Evolutionary conservation across 306 rosid species (phyloP), one percentile per base, ranked within the genome.

Genomic region (Acacia confusa): DNA sequence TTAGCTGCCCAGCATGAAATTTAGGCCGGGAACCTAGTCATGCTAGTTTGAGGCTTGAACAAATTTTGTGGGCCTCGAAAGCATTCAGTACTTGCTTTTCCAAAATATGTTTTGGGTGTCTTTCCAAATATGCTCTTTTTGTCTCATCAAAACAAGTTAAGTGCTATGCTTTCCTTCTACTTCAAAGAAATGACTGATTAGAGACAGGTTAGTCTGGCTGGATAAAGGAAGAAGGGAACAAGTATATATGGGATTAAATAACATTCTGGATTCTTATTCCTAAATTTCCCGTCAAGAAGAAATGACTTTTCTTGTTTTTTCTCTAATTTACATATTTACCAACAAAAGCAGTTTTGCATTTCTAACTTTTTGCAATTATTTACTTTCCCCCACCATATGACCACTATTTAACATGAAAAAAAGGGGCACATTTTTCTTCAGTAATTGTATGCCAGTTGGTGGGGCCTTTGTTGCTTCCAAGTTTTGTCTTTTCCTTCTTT

Each of bases 351-450:
- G 13, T 78, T 48, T 67, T 36, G 40, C 27, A 4, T 40, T 27
- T 71, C 38, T 34, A 4, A 32, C 64, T 60, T 60, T 25, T 60
- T 25, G 58, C 58, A 1, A 52, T 52, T 60, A 44, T 67, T 15
- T 20, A 4, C 24, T 22, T 41, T 24, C 3, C 63, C 22, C 22
- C 20, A 30, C 22, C 11, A 19, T 22, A 15, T 36, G 67, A 12
- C 48, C 55, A 72, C 41, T 78, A 24, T 72, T 60, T 67, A 20
- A 69, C 67, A 8, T 22, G 16, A 34, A 27, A 38, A 38, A 32
- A n/a, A 16, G n/a, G 17, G 79, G 67, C 36, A 34, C 81, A 38
- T 71, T 71, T 68, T 57, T 67, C 44, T 78, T 28, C 11, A 47
- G n/a, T 34, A 57, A 12, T 36, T n/a, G 36, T 48, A 5, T 57